Evolutionary conservation across 768 basidiomycete species (phyloP).

Genomic region (Clavulina sp.): DNA sequence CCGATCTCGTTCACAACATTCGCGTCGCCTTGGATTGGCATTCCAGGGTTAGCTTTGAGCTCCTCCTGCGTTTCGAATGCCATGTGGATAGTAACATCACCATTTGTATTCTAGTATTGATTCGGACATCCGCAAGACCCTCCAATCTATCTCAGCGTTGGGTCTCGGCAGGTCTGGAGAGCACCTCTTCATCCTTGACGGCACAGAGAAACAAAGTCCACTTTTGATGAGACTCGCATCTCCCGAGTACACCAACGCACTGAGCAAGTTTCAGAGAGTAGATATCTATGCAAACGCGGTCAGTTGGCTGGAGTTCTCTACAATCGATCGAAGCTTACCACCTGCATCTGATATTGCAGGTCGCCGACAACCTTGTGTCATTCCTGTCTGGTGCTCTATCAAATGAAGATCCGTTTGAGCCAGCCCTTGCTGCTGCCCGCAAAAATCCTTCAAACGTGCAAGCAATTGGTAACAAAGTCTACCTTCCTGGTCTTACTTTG

Average conservation of each 20-base stretch:
- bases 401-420: not conserved
- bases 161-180: not conserved
- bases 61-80: not conserved
- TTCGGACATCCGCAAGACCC: not conserved
- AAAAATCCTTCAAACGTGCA: not conserved
- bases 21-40: not conserved
- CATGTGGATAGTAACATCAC: too few relatives aligned
- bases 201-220: not conserved
- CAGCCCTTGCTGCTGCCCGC: not conserved
- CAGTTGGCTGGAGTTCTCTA: not conserved
- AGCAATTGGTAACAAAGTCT: not conserved
- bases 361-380: not conserved
- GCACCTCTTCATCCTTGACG: not conserved
- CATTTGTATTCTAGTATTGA: not conserved
- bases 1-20: not conserved
- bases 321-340: not conserved
- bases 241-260: not conserved
- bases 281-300: slow-evolving; percentile 1
- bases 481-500: not conserved
- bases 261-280: not conserved
- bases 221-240: not conserved
- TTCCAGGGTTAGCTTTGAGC: not conserved
- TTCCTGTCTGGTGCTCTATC: not conserved
- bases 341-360: not conserved
- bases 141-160: not conserved